Base-by-base conservation (phyloP, 345 rosid species). In the Bruguiera gymnorhiza region DNA sequence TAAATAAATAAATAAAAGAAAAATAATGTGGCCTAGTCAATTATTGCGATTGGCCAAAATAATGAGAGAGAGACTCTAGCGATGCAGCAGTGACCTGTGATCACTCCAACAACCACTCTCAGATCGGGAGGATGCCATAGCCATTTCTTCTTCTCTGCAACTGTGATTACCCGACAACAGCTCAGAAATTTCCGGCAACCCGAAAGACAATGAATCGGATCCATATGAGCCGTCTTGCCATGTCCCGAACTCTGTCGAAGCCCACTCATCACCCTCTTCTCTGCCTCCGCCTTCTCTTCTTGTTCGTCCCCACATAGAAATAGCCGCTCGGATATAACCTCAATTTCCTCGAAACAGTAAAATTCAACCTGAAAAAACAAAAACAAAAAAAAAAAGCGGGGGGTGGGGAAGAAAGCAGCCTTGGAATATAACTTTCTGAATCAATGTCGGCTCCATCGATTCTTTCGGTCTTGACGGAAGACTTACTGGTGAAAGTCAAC, bases 271-370 rank as follows among this genome's bases (percentile, higher is more conserved):
- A 85, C 57, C 86, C 79, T 70, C 83, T 83, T 43, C 88, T 90
- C 83, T 77, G 78, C 75, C 87, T 86, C 76, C 94, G 94, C 63
- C 90, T 87, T 70, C 85, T 88, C 75, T 90, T 90, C 80, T 81
- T 92, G 72, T 90, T 92, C 54, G 93, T 88, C 54, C 96, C 95
- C 2, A 88, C 96, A 82, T 90, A 70, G 86, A 56, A 16, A 34
- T 8, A 8, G 37, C 9, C 8, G 9, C 6, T 34, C 16, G 39
- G 13, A 24, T 20, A 1, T 7, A n/a, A 7, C 53, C 60, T 34
- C 27, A 20, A 16, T 9, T 20, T 43, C 61, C 16, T 43, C 24
- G 27, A 68, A 57, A 36, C 23, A 53, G 29, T 11, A 20, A 19
- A 34, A 67, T 8, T 1, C 39, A 46, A 36, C 58, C 19, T 51